A percentile compares a stretch with the other conserved stretches of the same genome.
Evolutionary conservation across 345 rosid species (phyloP).

Genomic region (Euclidium syriacum): DNA sequence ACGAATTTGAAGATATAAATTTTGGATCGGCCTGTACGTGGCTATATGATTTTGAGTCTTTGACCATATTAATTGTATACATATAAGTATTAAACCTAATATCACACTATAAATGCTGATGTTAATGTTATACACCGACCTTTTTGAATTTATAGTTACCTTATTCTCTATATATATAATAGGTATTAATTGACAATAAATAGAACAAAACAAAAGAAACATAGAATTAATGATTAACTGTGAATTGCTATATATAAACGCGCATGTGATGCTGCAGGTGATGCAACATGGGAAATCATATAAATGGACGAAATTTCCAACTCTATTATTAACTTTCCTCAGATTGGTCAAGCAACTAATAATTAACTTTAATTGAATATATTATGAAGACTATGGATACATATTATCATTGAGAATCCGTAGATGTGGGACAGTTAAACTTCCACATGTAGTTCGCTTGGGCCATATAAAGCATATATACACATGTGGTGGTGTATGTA

Average conservation of each 20-base stretch:
- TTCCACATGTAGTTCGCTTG: slow-evolving; percentile 22
- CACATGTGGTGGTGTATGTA: slow-evolving; percentile 4
- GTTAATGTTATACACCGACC: neutral
- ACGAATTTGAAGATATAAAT: neutral
- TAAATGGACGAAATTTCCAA: slow-evolving; percentile 22
- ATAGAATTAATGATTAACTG: slow-evolving; percentile 12
- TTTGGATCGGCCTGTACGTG: neutral
- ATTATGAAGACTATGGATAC: slow-evolving; percentile 8
- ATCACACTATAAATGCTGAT: neutral
- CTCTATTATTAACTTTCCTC: slow-evolving; percentile 16
- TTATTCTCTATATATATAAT: neutral
- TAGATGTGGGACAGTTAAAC: slow-evolving; percentile 30
- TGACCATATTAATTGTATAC: neutral
- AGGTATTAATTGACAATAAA: slow-evolving; percentile 20
- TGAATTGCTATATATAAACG: slow-evolving; percentile 10
- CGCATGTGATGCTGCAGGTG: slow-evolving; percentile 31
- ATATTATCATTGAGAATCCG: slow-evolving; percentile 25
- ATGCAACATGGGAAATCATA: slow-evolving; percentile 31
- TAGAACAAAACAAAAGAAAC: slow-evolving; percentile 22
- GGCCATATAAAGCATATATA: slow-evolving; percentile 1
- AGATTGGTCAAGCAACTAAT: slow-evolving; percentile 27
- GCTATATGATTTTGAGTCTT: neutral
- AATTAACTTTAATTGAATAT: neutral
- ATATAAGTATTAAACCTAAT: neutral
- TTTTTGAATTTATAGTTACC: neutral